Evolutionary conservation across 257 asterid species (phyloP).

Genomic region (Jacaranda mimosifolia): DNA sequence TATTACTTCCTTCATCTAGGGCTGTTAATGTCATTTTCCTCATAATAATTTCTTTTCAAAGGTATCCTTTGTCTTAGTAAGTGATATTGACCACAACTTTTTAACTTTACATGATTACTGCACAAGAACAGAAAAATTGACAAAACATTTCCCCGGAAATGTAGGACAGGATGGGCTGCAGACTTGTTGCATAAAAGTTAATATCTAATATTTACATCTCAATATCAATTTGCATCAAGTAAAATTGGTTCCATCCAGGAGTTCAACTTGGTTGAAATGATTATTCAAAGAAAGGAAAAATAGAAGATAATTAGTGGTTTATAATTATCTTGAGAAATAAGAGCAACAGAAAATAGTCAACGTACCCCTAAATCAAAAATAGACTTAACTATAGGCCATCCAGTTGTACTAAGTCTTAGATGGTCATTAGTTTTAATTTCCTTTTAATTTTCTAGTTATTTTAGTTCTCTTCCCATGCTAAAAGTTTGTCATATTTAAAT

Average conservation of each 20-base stretch:
- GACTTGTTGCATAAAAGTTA: neutral
- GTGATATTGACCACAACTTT: slow-evolving; percentile 13
- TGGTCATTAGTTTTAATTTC: neutral
- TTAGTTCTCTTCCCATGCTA: neutral
- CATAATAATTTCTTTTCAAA: slow-evolving; percentile 6
- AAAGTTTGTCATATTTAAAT: neutral
- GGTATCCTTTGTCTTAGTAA: neutral
- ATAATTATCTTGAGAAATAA: neutral
- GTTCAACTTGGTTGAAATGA: neutral
- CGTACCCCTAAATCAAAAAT: neutral
- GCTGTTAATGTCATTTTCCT: slow-evolving; percentile 20
- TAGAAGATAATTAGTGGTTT: neutral
- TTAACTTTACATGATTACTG: neutral
- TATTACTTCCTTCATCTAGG: neutral
- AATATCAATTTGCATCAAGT: slow-evolving; percentile 16
- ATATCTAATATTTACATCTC: neutral
- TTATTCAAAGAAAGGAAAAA: slow-evolving; percentile 6
- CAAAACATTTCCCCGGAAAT: slow-evolving; percentile 17
- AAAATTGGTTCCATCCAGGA: neutral
- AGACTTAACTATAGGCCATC: neutral
- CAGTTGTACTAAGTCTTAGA: neutral
- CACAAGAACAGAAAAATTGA: slow-evolving; percentile 1
- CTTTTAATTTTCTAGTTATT: neutral
- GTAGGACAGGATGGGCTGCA: neutral
- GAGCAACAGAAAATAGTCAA: slow-evolving; percentile 3